Percentiles rank a stretch among this genome's conserved stretches.
These are phyloP conservation scores for Delonix regia DNA, from an alignment of 306 rosid species.

Conservation along the genomic window DNA sequence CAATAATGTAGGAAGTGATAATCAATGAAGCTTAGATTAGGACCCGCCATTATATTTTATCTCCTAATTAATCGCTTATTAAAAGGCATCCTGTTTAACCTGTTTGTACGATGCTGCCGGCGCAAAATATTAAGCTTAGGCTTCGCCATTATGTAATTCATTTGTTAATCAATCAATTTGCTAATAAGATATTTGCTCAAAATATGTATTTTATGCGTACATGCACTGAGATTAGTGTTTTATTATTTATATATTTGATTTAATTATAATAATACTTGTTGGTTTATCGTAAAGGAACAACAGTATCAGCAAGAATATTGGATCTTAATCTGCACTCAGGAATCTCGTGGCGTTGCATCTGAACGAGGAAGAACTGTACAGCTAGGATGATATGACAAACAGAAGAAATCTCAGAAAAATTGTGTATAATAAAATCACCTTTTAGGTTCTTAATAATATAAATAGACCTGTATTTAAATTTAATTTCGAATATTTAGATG, in stretches of 20 bases:
- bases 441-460: neutral
- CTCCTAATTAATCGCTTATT: conserved; percentile 28
- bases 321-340: conserved; percentile 43
- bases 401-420: neutral
- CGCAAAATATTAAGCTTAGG: conserved; percentile 49
- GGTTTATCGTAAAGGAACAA: conserved; percentile 50
- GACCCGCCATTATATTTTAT: conserved; percentile 43
- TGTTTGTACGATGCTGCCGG: conserved; percentile 46
- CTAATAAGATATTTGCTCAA: conserved; percentile 28
- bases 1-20: conserved; percentile 43
- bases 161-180: conserved; percentile 14
- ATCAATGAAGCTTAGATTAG: conserved; percentile 39
- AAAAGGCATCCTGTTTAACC: conserved; percentile 40
- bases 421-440: neutral
- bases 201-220: conserved; percentile 10
- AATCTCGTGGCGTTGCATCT: conserved; percentile 54
- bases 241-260: conserved; percentile 9
- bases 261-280: conserved; percentile 10
- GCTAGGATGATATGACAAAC: conserved; percentile 42
- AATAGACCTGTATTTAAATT: neutral
- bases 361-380: conserved; percentile 45
- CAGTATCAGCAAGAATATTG: conserved; percentile 39
- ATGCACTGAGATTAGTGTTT: conserved; percentile 47
- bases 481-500: neutral
- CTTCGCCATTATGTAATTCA: conserved; percentile 36